Evolutionary conservation across 441 rosid genomes (phyloP), one percentile per base, ranked within the genome.

Genomic region (Populus hybrid): DNA sequence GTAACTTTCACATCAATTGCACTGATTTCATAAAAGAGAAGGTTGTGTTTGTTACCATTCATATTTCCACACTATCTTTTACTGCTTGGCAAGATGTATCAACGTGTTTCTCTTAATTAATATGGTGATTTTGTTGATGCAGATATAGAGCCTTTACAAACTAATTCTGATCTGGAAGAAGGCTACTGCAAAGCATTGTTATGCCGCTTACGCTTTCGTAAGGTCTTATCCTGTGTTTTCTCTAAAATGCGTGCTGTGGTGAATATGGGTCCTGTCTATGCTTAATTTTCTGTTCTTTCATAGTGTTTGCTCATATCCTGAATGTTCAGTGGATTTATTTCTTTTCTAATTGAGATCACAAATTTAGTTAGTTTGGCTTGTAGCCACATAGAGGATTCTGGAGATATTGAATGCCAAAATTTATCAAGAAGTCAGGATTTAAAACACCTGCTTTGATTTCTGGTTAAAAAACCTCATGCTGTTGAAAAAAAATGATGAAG

Each of bases 181-280:
- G 89, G 95, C 76, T 92, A 87, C 79, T 94, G 98, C 91, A 93
- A 89, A 88, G 94, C 98, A 75, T 82, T 96, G 74, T 84, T 92
- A 80, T 94, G 97, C 85, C 94, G 99, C 87, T 83, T 94, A 89
- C 95, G 98, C 83, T 96, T 96, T 88, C 98, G 98, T 92, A 94
- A 96, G 99, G 99, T 96, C 93, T 93, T 87, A 81, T 84, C 88
- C 92, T 86, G 81, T 88, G 81, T 91, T 82, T 85, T 67, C 84
- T 78, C 83, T 79, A 82, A 74, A 67, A 79, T 42, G 64, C 67
- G 70, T 75, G 67, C 57, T 71, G 40, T 76, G 72, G 76, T 80
- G 82, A 26, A 50, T 76, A 72, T 79, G 71, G 74, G 34, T 73
- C 67, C 82, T 83, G 40, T 73, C 75, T 53, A 53, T 74, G 73